Evolutionary conservation across 2,329 filamentous ascomycete genomes (phyloP), one percentile per base, ranked within the genome.

Genomic region (Fusarium bulbicola): DNA sequence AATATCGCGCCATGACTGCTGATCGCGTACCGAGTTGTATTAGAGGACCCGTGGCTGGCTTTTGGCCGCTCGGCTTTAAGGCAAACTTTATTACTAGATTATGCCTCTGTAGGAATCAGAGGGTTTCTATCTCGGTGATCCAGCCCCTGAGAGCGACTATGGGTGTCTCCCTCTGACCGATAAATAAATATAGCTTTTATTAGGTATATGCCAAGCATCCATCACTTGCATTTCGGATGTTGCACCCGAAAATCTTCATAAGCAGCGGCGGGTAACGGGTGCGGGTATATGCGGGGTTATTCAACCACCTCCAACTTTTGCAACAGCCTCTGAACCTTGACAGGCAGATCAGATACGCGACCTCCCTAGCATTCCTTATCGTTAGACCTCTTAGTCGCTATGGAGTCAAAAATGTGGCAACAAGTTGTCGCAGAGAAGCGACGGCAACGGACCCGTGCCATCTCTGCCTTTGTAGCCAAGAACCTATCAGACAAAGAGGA

Each of bases 331-430:
- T 28, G 13, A 34, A 34, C 21, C 16, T 24, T 43, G 26, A 14
- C 26, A 24, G n/a, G 10, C 15, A 34, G 26, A 30, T 16, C 15
- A 34, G 26, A 30, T 16, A 18, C 21, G 6, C 16, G 6, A 18
- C 7, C 11, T 12, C 15, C 20, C 32, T 28, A 36, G 49, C n/a
- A 18, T 14, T 9, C 5, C 20, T 37, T 12, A 18, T 42, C n/a
- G 4, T 21, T 3, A 18, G 11, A 34, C 8, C 18, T 7, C 3
- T 6, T 2, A 18, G 1, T 52, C 3, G 2, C 4, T 11, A 5
- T 73, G 70, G 15, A 26, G 7, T n/a, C 14, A 4, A 57, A 34
- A 1, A 60, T 59, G 6, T 73, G 70, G 70, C 10, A 71, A 46
- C 24, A 47, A 1, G 36, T 52, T 16, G 57, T 63, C 18, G 39